Evolutionary conservation across 495 filamentous ascomycete species (phyloP).

Genomic region (Ascodesmis nigricans): DNA sequence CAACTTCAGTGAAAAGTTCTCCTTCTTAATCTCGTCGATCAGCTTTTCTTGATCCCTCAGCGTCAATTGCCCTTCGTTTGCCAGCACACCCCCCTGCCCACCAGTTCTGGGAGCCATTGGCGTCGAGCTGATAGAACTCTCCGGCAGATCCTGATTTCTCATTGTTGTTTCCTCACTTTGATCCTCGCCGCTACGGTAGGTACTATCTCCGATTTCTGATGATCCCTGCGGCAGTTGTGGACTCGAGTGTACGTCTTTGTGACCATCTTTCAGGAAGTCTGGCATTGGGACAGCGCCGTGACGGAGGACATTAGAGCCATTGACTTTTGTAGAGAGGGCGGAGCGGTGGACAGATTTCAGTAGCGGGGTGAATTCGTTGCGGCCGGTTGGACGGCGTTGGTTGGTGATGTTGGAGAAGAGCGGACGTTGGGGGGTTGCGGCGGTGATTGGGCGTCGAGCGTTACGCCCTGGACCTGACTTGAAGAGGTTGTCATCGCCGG

Average conservation of each 20-base stretch:
- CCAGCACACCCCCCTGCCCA: slow-evolving; percentile 34
- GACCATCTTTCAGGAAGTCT: slow-evolving; percentile 36
- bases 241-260: slow-evolving; percentile 39
- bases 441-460: slow-evolving; percentile 49
- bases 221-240: slow-evolving; percentile 37
- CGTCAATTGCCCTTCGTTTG: slow-evolving; percentile 66
- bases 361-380: slow-evolving; percentile 77
- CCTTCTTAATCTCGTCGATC: slow-evolving; percentile 88
- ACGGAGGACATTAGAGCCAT: slow-evolving; percentile 24
- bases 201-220: slow-evolving; percentile 31
- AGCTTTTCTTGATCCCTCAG: slow-evolving; percentile 83
- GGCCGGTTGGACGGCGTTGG: slow-evolving; percentile 34
- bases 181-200: slow-evolving; percentile 31
- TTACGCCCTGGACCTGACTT: slow-evolving; percentile 29
- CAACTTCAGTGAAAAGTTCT: slow-evolving; percentile 58
- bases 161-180: slow-evolving; percentile 16
- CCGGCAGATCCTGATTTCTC: slow-evolving; percentile 28
- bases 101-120: slow-evolving; percentile 45
- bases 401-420: slow-evolving; percentile 26
- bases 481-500: slow-evolving; percentile 44
- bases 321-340: slow-evolving; percentile 40
- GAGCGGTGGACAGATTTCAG: slow-evolving; percentile 76
- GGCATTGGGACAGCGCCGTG: slow-evolving; percentile 42
- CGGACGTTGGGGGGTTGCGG: slow-evolving; percentile 40
- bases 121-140: slow-evolving; percentile 61